Evolutionary conservation across 2,329 filamentous ascomycete genomes (phyloP).

Genomic region (Malbranchea zuffiana): DNA sequence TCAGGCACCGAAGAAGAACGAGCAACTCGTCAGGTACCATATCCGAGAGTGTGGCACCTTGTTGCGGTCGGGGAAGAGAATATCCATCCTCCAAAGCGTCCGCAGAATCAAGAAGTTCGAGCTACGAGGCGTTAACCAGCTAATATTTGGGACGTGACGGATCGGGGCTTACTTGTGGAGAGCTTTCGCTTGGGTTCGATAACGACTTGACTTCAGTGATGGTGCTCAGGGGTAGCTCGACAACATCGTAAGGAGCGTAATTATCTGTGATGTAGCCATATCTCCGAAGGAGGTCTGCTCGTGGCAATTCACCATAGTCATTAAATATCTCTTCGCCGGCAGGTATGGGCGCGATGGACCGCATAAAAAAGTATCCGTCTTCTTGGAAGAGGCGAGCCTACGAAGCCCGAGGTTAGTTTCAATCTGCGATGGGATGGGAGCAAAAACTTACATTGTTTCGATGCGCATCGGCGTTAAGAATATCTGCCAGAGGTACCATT

Average conservation of each 20-base stretch:
- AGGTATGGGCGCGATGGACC: constrained; percentile 55
- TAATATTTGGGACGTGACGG: background rate
- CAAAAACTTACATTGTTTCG: constrained; percentile 57
- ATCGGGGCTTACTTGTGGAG: constrained; percentile 23
- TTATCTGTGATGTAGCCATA: constrained; percentile 79
- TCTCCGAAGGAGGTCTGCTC: constrained; percentile 67
- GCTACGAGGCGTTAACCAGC: constrained; percentile 17
- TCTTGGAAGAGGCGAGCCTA: constrained; percentile 52
- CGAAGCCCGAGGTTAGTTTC: background rate
- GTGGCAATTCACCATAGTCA: constrained; percentile 76
- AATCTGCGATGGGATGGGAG: background rate
- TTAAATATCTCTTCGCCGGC: constrained; percentile 72
- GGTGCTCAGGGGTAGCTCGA: constrained; percentile 58
- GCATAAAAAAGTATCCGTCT: constrained; percentile 54
- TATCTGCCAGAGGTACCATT: constrained; percentile 84
- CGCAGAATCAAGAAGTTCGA: constrained; percentile 50
- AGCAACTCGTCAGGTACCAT: constrained; percentile 32
- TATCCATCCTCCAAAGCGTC: constrained; percentile 63
- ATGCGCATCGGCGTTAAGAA: constrained; percentile 78
- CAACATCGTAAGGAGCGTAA: constrained; percentile 70
- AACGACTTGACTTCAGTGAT: constrained; percentile 39
- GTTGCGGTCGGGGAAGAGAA: constrained; percentile 41
- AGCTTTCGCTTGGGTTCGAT: constrained; percentile 21
- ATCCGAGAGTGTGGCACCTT: constrained; percentile 22
- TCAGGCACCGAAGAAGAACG: constrained; percentile 28